Conservation (phyloP, 2,329 filamentous ascomycete genomes). For the Pseudocercospora fijiensis region DNA sequence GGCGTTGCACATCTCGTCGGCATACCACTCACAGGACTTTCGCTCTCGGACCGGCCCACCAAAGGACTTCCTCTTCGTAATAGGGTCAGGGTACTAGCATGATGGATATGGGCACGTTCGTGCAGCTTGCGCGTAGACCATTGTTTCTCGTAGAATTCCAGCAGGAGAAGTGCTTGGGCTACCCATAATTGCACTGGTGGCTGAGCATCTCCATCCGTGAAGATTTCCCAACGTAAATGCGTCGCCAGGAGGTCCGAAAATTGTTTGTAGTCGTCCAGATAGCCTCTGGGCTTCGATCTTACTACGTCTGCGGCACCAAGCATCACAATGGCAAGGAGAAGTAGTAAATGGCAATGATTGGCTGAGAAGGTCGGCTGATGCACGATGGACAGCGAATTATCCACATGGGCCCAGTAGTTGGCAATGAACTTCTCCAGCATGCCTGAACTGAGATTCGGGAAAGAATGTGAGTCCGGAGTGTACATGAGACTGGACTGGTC, state of each 20-base stretch:
- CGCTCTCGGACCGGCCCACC: constrained; percentile 77
- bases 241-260: constrained; percentile 85
- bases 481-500: constrained; percentile 16
- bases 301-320: constrained; percentile 86
- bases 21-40: constrained; percentile 69
- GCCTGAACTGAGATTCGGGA: constrained; percentile 67
- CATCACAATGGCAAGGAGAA: constrained; percentile 82
- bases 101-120: constrained; percentile 90
- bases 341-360: constrained; percentile 74
- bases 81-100: constrained; percentile 86
- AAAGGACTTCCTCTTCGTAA: constrained; percentile 89
- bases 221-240: constrained; percentile 89
- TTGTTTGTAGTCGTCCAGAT: constrained; percentile 71
- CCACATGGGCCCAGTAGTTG: constrained; percentile 91
- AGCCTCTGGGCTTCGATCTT: constrained; percentile 69
- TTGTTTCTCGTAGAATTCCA: constrained; percentile 95
- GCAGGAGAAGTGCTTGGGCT: constrained; percentile 79
- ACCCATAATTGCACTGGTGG: constrained; percentile 92
- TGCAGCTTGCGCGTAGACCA: constrained; percentile 87
- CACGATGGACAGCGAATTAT: constrained; percentile 84
- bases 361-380: constrained; percentile 89
- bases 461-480: constrained; percentile 15
- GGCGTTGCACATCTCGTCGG: constrained; percentile 23
- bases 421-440: constrained; percentile 93
- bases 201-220: constrained; percentile 80